Evolutionary conservation across 2,329 filamentous ascomycete species (phyloP).

Genomic region (Fusarium ambrosium): DNA sequence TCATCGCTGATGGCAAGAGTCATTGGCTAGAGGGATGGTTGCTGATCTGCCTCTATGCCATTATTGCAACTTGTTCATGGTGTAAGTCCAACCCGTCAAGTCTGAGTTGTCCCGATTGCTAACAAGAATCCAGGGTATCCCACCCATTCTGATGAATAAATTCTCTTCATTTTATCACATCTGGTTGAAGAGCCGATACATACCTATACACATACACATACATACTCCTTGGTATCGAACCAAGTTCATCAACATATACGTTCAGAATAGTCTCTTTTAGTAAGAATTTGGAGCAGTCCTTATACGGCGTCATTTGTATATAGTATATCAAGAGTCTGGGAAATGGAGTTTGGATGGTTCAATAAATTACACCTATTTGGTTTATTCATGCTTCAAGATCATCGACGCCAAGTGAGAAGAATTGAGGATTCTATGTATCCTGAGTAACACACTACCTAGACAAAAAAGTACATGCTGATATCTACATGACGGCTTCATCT

Average conservation of each 20-base stretch:
- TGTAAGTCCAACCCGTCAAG: constrained; percentile 60
- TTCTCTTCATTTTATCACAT: not conserved
- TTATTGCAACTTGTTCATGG: constrained; percentile 79
- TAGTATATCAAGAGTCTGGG: not conserved
- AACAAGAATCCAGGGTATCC: constrained; percentile 38
- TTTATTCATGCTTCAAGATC: not conserved
- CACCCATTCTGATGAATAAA: constrained; percentile 21
- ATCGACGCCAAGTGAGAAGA: not conserved
- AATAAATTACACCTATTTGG: not conserved
- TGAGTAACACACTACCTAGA: not conserved
- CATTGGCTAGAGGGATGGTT: constrained; percentile 86
- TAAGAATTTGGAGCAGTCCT: constrained; percentile 2
- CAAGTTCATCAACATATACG: not conserved
- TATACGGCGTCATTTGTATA: not conserved
- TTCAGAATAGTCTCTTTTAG: not conserved
- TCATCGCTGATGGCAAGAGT: constrained; percentile 85
- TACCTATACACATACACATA: not conserved
- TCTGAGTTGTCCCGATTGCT: constrained; percentile 7
- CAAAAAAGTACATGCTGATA: not conserved
- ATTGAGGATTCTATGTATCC: not conserved
- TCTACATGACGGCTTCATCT: constrained; percentile 1
- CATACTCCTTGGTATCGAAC: not conserved
- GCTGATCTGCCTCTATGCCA: constrained; percentile 82
- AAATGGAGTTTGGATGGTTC: not conserved
- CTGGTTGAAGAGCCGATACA: not conserved